Conservation (phyloP, 768 basidiomycete species). For the Amanita subjunquillea region DNA sequence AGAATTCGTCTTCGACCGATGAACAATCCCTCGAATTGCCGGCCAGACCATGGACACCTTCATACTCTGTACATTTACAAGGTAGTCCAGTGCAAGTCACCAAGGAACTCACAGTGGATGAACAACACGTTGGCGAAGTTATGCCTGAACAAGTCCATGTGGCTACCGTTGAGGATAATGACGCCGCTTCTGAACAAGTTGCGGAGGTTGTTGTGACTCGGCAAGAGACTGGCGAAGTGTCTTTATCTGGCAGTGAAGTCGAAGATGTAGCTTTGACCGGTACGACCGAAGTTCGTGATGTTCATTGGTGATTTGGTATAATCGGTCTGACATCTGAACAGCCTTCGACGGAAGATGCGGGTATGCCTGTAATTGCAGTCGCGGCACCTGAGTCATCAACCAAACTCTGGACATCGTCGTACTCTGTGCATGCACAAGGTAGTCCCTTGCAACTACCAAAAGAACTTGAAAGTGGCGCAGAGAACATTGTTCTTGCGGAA, state of each 20-base stretch:
- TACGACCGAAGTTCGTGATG: not conserved
- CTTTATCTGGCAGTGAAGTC: not conserved
- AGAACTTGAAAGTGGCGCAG: not conserved
- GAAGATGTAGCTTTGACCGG: not conserved
- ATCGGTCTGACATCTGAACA: not conserved
- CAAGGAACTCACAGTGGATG: not conserved
- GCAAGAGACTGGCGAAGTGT: not conserved
- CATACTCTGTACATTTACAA: constrained; percentile 31
- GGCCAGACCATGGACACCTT: constrained; percentile 27
- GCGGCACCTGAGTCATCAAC: not conserved
- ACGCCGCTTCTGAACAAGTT: no score
- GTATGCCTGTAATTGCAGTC: no score
- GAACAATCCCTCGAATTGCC: constrained; percentile 9
- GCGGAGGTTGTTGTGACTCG: not conserved
- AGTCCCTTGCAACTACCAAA: constrained; percentile 10
- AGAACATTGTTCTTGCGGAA: not conserved
- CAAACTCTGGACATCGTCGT: constrained; percentile 29
- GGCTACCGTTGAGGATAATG: no score
- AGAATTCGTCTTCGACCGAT: not conserved
- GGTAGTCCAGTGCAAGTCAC: constrained; percentile 16
- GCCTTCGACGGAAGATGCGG: not conserved
- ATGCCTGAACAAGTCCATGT: not conserved
- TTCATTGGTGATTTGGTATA: not conserved
- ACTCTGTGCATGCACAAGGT: constrained; percentile 31
- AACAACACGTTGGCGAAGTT: not conserved